A percentile compares a stretch with the other conserved stretches of the same genome.
Conservation (phyloP, 83 land plant genomes). For the Thuja plicata region DNA sequence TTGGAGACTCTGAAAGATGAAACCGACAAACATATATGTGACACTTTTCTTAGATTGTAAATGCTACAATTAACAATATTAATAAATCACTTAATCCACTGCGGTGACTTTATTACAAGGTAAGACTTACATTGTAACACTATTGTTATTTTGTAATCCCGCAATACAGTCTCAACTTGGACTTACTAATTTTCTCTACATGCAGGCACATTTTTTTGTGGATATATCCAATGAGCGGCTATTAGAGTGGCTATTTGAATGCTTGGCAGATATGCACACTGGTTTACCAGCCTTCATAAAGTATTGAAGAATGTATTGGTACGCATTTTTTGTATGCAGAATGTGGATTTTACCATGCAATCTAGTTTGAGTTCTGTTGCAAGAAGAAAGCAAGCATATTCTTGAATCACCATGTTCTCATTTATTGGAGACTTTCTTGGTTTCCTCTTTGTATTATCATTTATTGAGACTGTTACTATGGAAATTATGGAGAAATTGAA, state of each 20-base stretch:
- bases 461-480: neutral
- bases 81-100: no score
- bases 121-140: no score
- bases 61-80: no score
- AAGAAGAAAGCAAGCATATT: neutral
- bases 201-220: constrained; percentile 65
- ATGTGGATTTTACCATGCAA: neutral
- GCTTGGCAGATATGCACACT: constrained; percentile 58
- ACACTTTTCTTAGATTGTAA: no score
- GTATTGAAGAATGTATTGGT: constrained; percentile 22
- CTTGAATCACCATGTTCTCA: neutral
- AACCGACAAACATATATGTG: no score
- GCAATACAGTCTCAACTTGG: neutral
- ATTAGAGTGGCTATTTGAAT: constrained; percentile 70
- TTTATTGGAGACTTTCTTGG: neutral
- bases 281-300: constrained; percentile 60
- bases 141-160: constrained; percentile 5
- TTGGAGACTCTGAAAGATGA: no score
- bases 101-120: no score
- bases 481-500: neutral
- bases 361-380: neutral
- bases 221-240: constrained; percentile 68
- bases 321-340: neutral
- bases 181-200: neutral
- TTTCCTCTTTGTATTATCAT: neutral